Base-by-base conservation (phyloP, 1,284 basidiomycete genomes). In the Hortiboletus rubellus region DNA sequence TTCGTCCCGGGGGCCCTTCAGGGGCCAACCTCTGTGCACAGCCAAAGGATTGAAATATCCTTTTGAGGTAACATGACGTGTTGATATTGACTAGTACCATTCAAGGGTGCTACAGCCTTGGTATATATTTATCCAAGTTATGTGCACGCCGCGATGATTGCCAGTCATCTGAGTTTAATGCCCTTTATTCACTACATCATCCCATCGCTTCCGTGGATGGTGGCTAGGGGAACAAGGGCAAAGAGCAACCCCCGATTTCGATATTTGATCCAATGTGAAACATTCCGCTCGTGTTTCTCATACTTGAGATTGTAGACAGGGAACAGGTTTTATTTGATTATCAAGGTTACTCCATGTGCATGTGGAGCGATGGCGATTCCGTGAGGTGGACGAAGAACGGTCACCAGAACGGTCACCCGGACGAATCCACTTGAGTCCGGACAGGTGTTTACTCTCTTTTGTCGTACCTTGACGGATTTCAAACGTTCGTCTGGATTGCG, bases 11-110 rank as follows among this genome's bases (percentile, higher is more conserved):
- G 79, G 94, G 94, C 62, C 82, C 84, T 60, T 82, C 96, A 60
- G 87, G 93, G 79, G 70, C 82, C 72, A 96, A 96, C 83, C 82
- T 97, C 63, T 85, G 88, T 65, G 87, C 85, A 66, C 91, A 93
- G 76, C 83, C 91, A 67, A 85, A 84, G 72, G 92, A 90, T 58
- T 84, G 72, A 69, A 45, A 36, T 17, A 4, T 46, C 47, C 14
- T 36, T 22, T 45, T 18, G 22, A 33, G 52, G 43, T 50, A 46
- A 47, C 27, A 50, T 59, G 37, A 42, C 37, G 31, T 52, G 50
- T 55, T 38, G 50, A 49, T 27, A 27, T 27, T 27, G 57, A 56
- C 77, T 66, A 59, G 65, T 64, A 57, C 38, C 38, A 7, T 55
- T 46, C 41, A 47, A 52, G 65, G 65, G 67, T 66, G 55, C 36